A percentile compares a stretch with the other conserved stretches of the same genome.
phyloP scores from a whole-genome alignment of 2,329 filamentous ascomycete species.

The Diaporthe eres region DNA sequence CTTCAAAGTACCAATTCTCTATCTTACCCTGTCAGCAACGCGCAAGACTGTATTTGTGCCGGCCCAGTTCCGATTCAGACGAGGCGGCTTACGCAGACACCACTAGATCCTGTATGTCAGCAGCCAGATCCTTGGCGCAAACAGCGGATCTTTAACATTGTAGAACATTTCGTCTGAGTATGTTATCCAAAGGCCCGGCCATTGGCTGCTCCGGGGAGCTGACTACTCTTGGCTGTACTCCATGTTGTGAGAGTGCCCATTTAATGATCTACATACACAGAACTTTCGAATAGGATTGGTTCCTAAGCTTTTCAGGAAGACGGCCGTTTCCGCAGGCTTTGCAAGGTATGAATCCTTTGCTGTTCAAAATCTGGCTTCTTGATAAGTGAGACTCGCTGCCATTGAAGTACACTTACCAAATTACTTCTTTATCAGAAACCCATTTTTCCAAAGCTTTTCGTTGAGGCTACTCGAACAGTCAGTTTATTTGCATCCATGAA shows the following conservation, averaged over 20 bases:
- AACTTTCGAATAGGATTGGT: background rate
- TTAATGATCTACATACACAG: background rate
- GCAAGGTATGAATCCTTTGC: background rate
- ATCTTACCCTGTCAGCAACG: background rate
- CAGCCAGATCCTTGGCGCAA: background rate
- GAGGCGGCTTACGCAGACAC: background rate
- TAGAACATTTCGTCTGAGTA: background rate
- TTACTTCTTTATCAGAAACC: background rate
- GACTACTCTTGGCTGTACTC: background rate
- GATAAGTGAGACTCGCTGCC: background rate
- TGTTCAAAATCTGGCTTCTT: background rate
- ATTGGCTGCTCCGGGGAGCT: background rate
- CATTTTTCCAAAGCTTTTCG: background rate
- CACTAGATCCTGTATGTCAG: slow-evolving; percentile 1
- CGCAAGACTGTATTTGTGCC: background rate
- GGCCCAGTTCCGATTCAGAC: background rate
- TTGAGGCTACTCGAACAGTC: background rate
- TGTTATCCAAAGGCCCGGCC: background rate
- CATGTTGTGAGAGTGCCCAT: no score
- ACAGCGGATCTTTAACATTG: background rate
- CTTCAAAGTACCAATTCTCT: no score
- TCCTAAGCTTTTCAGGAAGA: background rate
- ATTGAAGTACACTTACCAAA: background rate
- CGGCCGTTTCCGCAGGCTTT: background rate
- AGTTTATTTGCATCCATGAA: background rate